A percentile compares a stretch with the other conserved stretches of the same genome.
phyloP scores from a whole-genome alignment of 129 eudicot genomes.

The Helianthus tuberosus region DNA sequence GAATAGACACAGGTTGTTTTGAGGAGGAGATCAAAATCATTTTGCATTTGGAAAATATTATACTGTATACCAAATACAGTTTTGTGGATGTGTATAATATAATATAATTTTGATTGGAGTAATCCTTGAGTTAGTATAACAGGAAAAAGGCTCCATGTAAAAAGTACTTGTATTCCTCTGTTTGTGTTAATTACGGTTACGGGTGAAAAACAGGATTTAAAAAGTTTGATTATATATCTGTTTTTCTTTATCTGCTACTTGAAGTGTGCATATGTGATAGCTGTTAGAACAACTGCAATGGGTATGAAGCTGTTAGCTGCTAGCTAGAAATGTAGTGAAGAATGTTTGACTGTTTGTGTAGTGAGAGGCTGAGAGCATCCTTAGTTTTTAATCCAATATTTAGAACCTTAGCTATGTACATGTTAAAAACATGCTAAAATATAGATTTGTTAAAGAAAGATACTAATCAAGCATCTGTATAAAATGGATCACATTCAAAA shows the following conservation, averaged over 20 bases:
- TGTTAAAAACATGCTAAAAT: background rate
- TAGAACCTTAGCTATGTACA: background rate
- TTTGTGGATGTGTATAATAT: background rate
- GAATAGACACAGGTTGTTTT: background rate
- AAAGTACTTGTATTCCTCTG: background rate
- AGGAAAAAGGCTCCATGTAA: background rate
- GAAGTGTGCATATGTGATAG: background rate
- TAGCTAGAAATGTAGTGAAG: background rate
- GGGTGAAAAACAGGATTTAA: too few relatives aligned
- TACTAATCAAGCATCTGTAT: background rate
- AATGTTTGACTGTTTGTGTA: background rate
- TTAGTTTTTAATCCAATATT: background rate
- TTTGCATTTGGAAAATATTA: background rate
- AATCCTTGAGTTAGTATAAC: too few relatives aligned
- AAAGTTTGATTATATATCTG: background rate
- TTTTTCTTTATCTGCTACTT: too few relatives aligned
- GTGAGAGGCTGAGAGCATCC: too few relatives aligned
- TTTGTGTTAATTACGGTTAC: too few relatives aligned
- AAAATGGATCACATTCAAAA: background rate
- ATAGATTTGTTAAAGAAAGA: background rate
- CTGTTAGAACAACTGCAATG: background rate
- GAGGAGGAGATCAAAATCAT: background rate
- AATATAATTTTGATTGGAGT: background rate
- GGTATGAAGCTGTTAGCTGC: constrained; percentile 1
- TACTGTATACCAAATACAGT: background rate